Conservation (phyloP, 2,329 filamentous ascomycete genomes). For the Conoideocrella luteorostrata region DNA sequence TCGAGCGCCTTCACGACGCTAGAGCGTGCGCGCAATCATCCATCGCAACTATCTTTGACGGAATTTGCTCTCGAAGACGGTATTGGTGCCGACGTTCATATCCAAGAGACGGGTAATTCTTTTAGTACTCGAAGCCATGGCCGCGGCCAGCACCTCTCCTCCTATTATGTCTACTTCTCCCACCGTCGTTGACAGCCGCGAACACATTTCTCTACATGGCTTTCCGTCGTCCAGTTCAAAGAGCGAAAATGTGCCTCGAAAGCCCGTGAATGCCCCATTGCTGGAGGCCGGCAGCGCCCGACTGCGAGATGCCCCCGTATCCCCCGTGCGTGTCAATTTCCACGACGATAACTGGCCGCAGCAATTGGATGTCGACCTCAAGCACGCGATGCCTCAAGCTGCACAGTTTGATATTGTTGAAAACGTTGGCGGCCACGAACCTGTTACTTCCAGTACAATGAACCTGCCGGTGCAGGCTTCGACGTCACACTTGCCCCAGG, state of each 20-base stretch:
- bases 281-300: slow-evolving; percentile 26
- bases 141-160: slow-evolving; percentile 28
- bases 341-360: slow-evolving; percentile 46
- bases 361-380: slow-evolving; percentile 47
- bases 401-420: slow-evolving; percentile 18
- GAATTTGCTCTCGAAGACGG: too few relatives aligned
- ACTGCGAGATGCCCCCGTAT: slow-evolving; percentile 46
- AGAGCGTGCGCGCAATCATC: too few relatives aligned
- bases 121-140: too few relatives aligned
- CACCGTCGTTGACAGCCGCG: slow-evolving; percentile 13
- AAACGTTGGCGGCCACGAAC: background rate
- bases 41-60: too few relatives aligned
- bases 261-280: slow-evolving; percentile 29
- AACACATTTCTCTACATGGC: slow-evolving; percentile 12
- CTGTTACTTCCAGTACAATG: background rate
- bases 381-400: slow-evolving; percentile 27
- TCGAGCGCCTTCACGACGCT: too few relatives aligned
- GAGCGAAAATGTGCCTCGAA: slow-evolving; percentile 21
- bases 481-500: slow-evolving; percentile 2
- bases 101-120: too few relatives aligned
- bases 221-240: slow-evolving; percentile 9
- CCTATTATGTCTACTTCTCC: slow-evolving; percentile 24
- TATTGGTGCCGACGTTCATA: too few relatives aligned
- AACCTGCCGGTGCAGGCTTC: slow-evolving; percentile 3
- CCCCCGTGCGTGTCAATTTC: slow-evolving; percentile 50